Base-by-base conservation (phyloP, 1,139 yeast genomes). In the Taphrina betulina region DNA sequence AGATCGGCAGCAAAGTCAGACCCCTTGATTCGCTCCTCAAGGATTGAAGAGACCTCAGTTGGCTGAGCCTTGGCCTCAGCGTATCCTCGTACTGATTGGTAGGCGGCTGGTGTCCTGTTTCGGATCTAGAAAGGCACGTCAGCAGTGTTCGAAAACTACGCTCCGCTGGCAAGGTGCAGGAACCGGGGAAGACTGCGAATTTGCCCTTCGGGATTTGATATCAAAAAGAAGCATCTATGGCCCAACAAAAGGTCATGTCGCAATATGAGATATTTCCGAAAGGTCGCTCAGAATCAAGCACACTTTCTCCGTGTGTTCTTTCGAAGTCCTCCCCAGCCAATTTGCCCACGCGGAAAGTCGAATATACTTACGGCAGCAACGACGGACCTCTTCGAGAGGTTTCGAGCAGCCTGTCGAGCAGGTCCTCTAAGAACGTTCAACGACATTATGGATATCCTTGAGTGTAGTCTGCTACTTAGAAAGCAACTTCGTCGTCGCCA, bases 21-120 rank as follows among this genome's bases (percentile, higher is more conserved):
- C 78, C 98, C 98, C 80, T 96, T 89, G 81, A 94, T 94, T 80
- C 95, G 89, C 77, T 92, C 96, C 80, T 94, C 98, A 72, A 94
- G 83, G 78, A 94, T 92, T 63, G 97, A 88, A 67, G 98, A 89
- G 67, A 94, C 98, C 80, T 94, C 99, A 68, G 98, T 92, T 73
- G 99, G 97, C 68, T 95, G 90, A 71, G 97, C 95, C 83, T 92
- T 94, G 69, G 95, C 94, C 64, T 94, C 83, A 72, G 97, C 59
- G 45, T 57, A 57, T 22, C 57, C 57, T 37, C 59, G 59, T 26
- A 40, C 50, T 20, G 56, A 50, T 23, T 41, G 44, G 41, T 50
- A 50, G 26, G 44, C 24, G 40, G 31, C 45, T 10, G 54, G 54
- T 5, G 46, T 40, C 54, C 37, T 50, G 54, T 50, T 50, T 42